Percentiles rank a stretch among this genome's conserved stretches.
Conservation (phyloP, 768 basidiomycete genomes). For the Termitomyces sp. region DNA sequence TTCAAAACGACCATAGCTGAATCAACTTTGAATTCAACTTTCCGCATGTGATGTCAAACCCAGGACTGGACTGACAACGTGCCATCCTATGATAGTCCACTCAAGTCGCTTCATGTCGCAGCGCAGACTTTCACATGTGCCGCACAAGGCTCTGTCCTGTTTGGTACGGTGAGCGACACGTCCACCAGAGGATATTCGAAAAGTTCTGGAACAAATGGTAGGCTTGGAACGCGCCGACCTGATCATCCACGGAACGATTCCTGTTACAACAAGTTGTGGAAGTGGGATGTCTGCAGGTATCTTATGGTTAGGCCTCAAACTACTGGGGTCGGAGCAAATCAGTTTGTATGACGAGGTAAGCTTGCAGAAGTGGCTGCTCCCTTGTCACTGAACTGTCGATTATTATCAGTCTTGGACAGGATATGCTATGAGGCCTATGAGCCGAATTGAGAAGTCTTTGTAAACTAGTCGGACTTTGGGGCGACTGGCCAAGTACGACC, state of each 20-base stretch:
- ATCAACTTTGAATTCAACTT: too few species aligned
- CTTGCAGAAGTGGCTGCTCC: neutral
- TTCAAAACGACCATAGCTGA: too few species aligned
- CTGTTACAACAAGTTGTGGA: slow-evolving; percentile 80
- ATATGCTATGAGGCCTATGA: too few species aligned
- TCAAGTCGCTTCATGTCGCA: too few species aligned
- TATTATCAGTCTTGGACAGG: slow-evolving; percentile 23
- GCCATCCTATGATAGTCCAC: too few species aligned
- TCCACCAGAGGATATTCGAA: slow-evolving; percentile 52
- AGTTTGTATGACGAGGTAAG: slow-evolving; percentile 94
- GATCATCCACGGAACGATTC: slow-evolving; percentile 56
- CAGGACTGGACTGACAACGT: too few species aligned
- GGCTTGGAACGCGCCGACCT: slow-evolving; percentile 53
- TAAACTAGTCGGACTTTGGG: neutral
- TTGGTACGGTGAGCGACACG: too few species aligned
- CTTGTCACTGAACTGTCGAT: neutral
- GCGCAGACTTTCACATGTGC: too few species aligned
- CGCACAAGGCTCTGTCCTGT: too few species aligned
- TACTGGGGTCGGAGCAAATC: slow-evolving; percentile 57
- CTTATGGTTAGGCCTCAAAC: slow-evolving; percentile 38
- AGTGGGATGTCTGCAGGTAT: slow-evolving; percentile 93
- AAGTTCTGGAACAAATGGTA: slow-evolving; percentile 59
- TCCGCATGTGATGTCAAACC: too few species aligned
- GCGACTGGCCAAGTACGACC: too few species aligned
- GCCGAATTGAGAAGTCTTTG: slow-evolving; percentile 42